phyloP scores from a whole-genome alignment of 2,329 filamentous ascomycete genomes.

The Xenosphaeropsis pyriputrescens region DNA sequence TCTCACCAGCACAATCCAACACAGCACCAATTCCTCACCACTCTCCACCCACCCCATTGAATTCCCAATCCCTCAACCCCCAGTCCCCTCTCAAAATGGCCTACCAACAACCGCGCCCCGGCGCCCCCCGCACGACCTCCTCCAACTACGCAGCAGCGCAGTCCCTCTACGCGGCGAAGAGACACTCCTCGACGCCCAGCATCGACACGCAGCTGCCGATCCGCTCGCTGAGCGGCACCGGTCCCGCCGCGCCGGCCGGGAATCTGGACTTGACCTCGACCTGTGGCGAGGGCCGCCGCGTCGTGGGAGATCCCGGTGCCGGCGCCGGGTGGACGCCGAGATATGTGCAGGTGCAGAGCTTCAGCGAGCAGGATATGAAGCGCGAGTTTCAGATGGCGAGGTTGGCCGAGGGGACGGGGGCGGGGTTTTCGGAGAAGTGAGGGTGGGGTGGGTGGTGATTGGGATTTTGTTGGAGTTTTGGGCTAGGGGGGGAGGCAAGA shows the following conservation, averaged over 20 bases:
- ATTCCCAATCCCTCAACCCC: too few species aligned
- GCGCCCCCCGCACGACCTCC: neutral
- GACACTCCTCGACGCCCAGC: neutral
- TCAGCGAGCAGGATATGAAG: slow-evolving; percentile 1
- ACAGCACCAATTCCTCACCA: too few species aligned
- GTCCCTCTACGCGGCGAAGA: neutral
- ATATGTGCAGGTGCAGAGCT: neutral
- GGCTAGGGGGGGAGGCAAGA: too few species aligned
- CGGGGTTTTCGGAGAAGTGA: too few species aligned
- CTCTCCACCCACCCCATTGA: too few species aligned
- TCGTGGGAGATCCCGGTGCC: neutral
- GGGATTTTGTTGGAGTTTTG: too few species aligned
- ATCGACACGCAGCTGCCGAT: neutral
- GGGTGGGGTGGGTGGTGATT: too few species aligned
- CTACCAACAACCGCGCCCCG: too few species aligned
- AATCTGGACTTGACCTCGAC: neutral
- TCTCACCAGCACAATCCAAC: too few species aligned
- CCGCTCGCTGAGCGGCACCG: neutral
- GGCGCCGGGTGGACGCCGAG: neutral
- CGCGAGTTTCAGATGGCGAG: slow-evolving; percentile 1
- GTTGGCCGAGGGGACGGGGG: too few species aligned
- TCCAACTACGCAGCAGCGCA: neutral
- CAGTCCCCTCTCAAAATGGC: too few species aligned
- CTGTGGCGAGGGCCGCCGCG: neutral
- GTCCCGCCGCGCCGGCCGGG: neutral